These are phyloP conservation scores for Fraxinus velutina DNA, from an alignment of 305 asterid species.

Conservation along the genomic window DNA sequence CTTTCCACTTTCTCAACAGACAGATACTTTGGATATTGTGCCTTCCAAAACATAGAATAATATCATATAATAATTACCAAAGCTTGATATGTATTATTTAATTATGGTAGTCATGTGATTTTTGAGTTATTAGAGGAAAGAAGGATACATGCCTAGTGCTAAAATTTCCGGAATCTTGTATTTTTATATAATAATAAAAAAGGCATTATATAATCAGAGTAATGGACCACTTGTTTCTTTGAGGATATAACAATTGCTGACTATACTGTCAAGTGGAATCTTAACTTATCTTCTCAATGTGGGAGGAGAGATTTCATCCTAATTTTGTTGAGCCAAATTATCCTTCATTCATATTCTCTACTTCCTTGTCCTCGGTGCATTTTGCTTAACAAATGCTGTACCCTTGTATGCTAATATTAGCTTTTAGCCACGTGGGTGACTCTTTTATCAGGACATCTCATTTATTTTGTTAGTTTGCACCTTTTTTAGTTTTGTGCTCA, in stretches of 20 bases:
- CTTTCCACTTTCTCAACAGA: not conserved
- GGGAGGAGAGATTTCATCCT: not conserved
- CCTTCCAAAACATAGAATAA: not conserved
- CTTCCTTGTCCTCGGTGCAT: not conserved
- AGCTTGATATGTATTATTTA: not conserved
- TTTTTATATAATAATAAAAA: not conserved
- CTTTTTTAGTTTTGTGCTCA: constrained; percentile 4
- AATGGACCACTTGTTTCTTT: not conserved
- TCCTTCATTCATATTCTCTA: not conserved
- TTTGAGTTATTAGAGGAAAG: not conserved
- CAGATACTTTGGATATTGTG: not conserved
- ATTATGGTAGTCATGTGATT: not conserved
- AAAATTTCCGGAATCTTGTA: not conserved
- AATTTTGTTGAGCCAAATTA: not conserved
- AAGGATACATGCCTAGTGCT: not conserved
- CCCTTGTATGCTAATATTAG: not conserved
- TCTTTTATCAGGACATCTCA: constrained; percentile 3
- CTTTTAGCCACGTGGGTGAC: not conserved
- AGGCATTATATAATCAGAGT: not conserved
- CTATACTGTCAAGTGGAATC: not conserved
- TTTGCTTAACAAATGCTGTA: not conserved
- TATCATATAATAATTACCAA: not conserved
- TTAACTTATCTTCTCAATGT: not conserved
- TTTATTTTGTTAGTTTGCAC: not conserved
- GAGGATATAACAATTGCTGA: not conserved